Percentiles rank a stretch among this genome's conserved stretches.
Evolutionary conservation across 2,329 filamentous ascomycete genomes (phyloP).

Genomic region (Xylariaceae sp.): DNA sequence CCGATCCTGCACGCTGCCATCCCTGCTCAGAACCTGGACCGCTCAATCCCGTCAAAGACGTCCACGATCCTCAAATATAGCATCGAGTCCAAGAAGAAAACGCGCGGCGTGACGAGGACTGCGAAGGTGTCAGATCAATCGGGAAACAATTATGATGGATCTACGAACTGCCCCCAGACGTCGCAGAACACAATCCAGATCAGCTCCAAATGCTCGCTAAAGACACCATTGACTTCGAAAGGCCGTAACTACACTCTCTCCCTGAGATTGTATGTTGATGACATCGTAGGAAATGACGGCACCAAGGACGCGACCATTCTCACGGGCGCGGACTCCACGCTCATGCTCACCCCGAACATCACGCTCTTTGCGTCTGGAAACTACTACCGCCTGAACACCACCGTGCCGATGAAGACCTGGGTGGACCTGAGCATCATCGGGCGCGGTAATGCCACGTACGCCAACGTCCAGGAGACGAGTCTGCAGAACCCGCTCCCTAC

Average conservation of each 20-base stretch:
- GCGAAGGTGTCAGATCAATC: conserved; percentile 34
- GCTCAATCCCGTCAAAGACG: conserved; percentile 36
- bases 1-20: conserved; percentile 37
- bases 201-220: conserved; percentile 38
- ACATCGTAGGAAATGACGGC: conserved; percentile 19
- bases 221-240: conserved; percentile 49
- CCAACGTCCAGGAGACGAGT: conserved; percentile 19
- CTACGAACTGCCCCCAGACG: conserved; percentile 36
- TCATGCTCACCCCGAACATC: conserved; percentile 39
- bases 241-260: conserved; percentile 54
- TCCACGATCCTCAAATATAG: conserved; percentile 37
- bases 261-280: conserved; percentile 37
- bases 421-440: conserved; percentile 32
- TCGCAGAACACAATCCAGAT: conserved; percentile 32
- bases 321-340: conserved; percentile 41
- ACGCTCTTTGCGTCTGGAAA: conserved; percentile 36
- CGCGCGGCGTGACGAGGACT: neutral
- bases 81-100: neutral
- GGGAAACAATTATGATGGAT: conserved; percentile 40
- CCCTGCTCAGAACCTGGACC: conserved; percentile 49
- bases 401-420: conserved; percentile 31
- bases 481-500: conserved; percentile 11
- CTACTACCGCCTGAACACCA: conserved; percentile 36
- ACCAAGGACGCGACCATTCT: conserved; percentile 38
- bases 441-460: conserved; percentile 34